A percentile compares a stretch with the other conserved stretches of the same genome.
phyloP scores from a whole-genome alignment of 2,329 filamentous ascomycete species.

The Hawksworthiomyces lignivorus region DNA sequence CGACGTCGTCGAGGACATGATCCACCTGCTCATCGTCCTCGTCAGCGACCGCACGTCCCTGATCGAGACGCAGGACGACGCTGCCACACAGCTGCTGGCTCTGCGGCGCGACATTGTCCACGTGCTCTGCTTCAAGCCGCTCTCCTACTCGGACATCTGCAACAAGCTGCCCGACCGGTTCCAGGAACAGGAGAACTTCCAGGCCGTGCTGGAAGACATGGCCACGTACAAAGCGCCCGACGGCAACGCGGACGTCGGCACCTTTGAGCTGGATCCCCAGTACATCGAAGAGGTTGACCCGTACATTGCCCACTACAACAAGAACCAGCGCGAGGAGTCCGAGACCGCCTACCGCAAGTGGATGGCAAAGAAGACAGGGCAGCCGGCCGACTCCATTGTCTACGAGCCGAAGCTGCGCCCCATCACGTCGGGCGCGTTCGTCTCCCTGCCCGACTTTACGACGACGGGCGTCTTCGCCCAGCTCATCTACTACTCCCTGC shows the following conservation, averaged over 20 bases:
- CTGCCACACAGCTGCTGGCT: conserved; percentile 56
- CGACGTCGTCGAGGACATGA: conserved; percentile 91
- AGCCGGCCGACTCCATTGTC: conserved; percentile 73
- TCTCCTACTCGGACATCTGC: conserved; percentile 89
- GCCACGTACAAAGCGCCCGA: conserved; percentile 85
- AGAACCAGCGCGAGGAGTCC: conserved; percentile 93
- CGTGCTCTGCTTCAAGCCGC: conserved; percentile 88
- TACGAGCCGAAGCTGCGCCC: conserved; percentile 79
- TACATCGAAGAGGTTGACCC: conserved; percentile 87
- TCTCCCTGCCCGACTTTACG: conserved; percentile 70
- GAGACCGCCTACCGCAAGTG: conserved; percentile 82
- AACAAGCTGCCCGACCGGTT: conserved; percentile 81
- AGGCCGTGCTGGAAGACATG: conserved; percentile 76
- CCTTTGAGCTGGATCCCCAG: conserved; percentile 83
- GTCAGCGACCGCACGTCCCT: conserved; percentile 83
- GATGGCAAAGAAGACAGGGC: conserved; percentile 81
- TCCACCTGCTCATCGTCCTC: conserved; percentile 85
- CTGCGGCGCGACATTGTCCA: conserved; percentile 88
- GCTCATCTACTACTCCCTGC: conserved; percentile 78
- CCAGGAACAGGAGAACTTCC: conserved; percentile 82
- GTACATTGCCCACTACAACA: conserved; percentile 91
- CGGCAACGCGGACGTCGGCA: conserved; percentile 84
- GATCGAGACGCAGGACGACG: conserved; percentile 53
- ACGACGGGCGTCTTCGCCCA: conserved; percentile 80
- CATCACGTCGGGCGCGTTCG: conserved; percentile 71